These are phyloP conservation scores for Fraxinus sp. DNA, from an alignment of 305 asterid genomes.

Conservation along the genomic window DNA sequence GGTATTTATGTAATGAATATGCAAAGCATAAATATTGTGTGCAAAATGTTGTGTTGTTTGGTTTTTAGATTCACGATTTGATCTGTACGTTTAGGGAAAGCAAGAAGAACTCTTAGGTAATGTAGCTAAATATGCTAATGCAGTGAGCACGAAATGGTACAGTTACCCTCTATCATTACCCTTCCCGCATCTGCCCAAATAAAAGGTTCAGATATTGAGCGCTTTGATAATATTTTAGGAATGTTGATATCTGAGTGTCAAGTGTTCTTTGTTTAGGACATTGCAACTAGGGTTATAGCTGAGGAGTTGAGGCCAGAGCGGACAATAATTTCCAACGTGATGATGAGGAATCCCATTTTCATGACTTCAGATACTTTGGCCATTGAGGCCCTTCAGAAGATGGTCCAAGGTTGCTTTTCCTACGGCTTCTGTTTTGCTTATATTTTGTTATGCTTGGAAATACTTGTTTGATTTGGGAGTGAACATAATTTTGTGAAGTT, in stretches of 20 bases:
- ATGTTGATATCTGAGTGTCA: conserved; percentile 18
- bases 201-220: neutral
- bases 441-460: conserved; percentile 18
- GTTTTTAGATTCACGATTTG: neutral
- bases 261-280: conserved; percentile 52
- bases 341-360: conserved; percentile 91
- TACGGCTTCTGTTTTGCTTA: conserved; percentile 22
- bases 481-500: conserved; percentile 11
- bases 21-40: neutral
- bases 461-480: conserved; percentile 5
- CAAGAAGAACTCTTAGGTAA: conserved; percentile 16
- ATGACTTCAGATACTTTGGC: conserved; percentile 86
- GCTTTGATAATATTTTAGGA: neutral
- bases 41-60: neutral
- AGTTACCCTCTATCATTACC: conserved; percentile 12
- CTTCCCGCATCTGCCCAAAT: neutral
- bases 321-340: conserved; percentile 78
- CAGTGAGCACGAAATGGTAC: neutral
- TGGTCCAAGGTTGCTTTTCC: conserved; percentile 79
- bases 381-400: conserved; percentile 94
- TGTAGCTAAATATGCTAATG: conserved; percentile 21
- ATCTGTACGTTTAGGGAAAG: conserved; percentile 13
- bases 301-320: conserved; percentile 89
- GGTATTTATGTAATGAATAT: conserved; percentile 34
- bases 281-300: conserved; percentile 89